phyloP scores from a whole-genome alignment of 306 rosid species.

The Cicer arietinum region DNA sequence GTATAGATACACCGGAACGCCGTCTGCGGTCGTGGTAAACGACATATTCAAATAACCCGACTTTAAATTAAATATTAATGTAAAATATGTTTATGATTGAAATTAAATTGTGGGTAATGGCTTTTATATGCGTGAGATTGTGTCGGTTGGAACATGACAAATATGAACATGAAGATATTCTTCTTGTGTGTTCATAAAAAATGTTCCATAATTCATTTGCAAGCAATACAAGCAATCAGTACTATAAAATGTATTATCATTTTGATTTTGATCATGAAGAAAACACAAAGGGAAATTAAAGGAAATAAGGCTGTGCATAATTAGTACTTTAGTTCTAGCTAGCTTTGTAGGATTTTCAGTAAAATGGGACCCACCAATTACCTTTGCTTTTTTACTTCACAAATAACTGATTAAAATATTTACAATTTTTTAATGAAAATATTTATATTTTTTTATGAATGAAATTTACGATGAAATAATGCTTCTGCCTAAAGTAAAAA shows the following conservation, averaged over 20 bases:
- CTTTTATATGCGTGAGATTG: not conserved
- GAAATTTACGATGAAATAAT: too few species aligned
- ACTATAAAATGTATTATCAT: slow-evolving; percentile 4
- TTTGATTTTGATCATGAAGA: slow-evolving; percentile 23
- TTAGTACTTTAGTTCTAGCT: slow-evolving; percentile 38
- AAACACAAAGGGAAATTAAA: slow-evolving; percentile 40
- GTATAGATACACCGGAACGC: not conserved
- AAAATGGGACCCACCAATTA: slow-evolving; percentile 40
- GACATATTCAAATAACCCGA: slow-evolving; percentile 15
- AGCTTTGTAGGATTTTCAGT: slow-evolving; percentile 32
- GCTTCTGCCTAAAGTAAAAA: too few species aligned
- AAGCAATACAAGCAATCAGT: slow-evolving; percentile 45
- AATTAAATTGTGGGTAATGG: not conserved
- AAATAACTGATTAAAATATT: too few species aligned
- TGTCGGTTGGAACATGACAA: slow-evolving; percentile 43
- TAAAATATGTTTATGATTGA: too few species aligned
- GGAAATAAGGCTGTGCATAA: slow-evolving; percentile 32
- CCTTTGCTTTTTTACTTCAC: too few species aligned
- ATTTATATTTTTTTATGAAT: too few species aligned
- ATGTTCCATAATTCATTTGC: slow-evolving; percentile 49
- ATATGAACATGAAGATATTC: slow-evolving; percentile 38
- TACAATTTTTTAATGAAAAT: too few species aligned
- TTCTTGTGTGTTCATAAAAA: slow-evolving; percentile 21
- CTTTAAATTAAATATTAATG: not conserved
- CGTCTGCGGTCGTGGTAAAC: slow-evolving; percentile 14